Base-by-base conservation (phyloP, 805 yeast genomes). In the Cyberlindnera mississippiensis region DNA sequence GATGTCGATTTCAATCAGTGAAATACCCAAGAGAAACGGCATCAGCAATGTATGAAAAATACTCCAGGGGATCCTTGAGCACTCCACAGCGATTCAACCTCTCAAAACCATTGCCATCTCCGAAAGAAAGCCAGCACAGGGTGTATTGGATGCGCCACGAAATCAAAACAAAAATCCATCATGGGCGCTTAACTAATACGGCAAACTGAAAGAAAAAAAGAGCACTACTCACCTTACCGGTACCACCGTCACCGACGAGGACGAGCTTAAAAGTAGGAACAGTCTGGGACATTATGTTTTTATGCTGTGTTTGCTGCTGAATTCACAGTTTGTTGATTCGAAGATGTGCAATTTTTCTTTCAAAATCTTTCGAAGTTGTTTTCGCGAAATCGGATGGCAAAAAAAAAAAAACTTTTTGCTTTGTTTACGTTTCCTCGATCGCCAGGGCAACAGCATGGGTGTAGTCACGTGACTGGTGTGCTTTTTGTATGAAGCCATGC, bases 171-270 rank as follows among this genome's bases (percentile, higher is more conserved):
- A 45, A 33, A 20, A n/a, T 11, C 33, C 12, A 24, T 30, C n/a
- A n/a, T n/a, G 9, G 24, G 34, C 24, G 6, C 6, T 17, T 17
- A 11, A 4, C 20, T 24, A 8, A 7, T 4, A 7, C 27, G 13
- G 28, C 6, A 38, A 6, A 15, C 14, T 27, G 29, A 6, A 11
- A 28, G n/a, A 22, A 20, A 16, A 4, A 16, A 15, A 20, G 29
- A 13, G 8, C n/a, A n/a, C n/a, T 6, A 72, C 79, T 53, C 60
- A 76, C 82, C 72, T 93, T 93, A 76, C 99, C 99, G 71, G 99
- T 93, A 82, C 99, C 99, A 79, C 99, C 99, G 68, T 93, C 99
- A 69, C 99, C 99, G 73, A 93, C 99, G 64, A 93, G 82, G 62
- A 93, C 99, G 70, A 93, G 82, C 78, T 93, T 93, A 73, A 93